Base-by-base conservation (phyloP, 805 yeast genomes). In the Metschnikowia gruessii region DNA sequence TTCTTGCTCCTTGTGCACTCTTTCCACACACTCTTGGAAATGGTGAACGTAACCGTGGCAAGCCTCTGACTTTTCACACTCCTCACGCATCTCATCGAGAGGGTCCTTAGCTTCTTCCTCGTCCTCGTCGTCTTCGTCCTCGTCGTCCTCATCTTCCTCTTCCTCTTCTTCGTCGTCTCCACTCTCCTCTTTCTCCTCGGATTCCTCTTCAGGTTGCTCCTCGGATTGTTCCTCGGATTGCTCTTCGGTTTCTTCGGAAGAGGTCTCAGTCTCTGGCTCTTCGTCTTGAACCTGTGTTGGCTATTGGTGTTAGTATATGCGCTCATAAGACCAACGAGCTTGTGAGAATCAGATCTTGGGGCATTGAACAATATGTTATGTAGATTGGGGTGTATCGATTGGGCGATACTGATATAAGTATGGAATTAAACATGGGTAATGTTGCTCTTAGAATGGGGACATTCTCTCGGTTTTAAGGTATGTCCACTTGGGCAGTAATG, bases 11-110 rank as follows among this genome's bases (percentile, higher is more conserved):
- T 83, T 81, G 55, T 94, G 82, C 55, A 92, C 98, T 77, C 97
- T 89, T 74, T 87, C 97, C 50, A 83, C 83, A 80, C 99, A 92
- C 72, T 91, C 97, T 53, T 86, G 83, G 73, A 85, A 90, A 73
- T 91, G 97, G 73, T 91, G 97, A 61, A 81, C 80, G 67, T 78
- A 78, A 55, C 82, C 82, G 59, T 82, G 76, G 71, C 95, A 86
- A 43, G 80, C 79, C 48, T 75, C 76, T 42, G 85, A 76, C 53
- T 81, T 76, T 42, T 80, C 69, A 70, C 96, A 89, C 64, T 85
- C 89, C 53, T 65, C 74, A 48, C 69, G 64, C 57, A 52, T 48
- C 21, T 49, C 54, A 36, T 54, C 58, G 18, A 54, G 48, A 15
- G 56, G 55, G 46, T 52, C 57, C 30, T 36, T 40, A 18, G 44